A percentile compares a stretch with the other conserved stretches of the same genome.
Conservation (phyloP, 2,329 filamentous ascomycete genomes). For the Aschersonia sp. region DNA sequence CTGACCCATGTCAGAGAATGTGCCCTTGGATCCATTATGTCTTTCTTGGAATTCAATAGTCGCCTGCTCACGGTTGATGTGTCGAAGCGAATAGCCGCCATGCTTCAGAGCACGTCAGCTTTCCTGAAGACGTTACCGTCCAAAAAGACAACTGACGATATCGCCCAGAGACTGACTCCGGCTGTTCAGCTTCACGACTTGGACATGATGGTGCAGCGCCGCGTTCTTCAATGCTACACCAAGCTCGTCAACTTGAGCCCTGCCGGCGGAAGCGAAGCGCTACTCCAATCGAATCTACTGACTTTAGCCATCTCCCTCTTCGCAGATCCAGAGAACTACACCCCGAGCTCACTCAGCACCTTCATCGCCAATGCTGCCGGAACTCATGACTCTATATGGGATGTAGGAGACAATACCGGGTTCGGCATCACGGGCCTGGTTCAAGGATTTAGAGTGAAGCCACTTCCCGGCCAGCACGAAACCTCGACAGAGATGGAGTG, state of each 20-base stretch:
- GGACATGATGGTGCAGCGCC: slow-evolving; percentile 81
- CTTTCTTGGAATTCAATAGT: slow-evolving; percentile 88
- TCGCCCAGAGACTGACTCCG: slow-evolving; percentile 68
- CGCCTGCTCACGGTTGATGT: slow-evolving; percentile 86
- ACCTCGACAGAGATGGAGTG: slow-evolving; percentile 26
- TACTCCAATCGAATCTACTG: slow-evolving; percentile 82
- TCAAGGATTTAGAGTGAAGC: slow-evolving; percentile 58
- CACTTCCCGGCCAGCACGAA: slow-evolving; percentile 55
- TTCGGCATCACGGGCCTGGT: slow-evolving; percentile 87
- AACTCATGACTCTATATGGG: slow-evolving; percentile 89
- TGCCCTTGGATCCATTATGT: slow-evolving; percentile 77
- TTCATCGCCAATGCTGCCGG: slow-evolving; percentile 85
- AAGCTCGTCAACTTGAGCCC: slow-evolving; percentile 83
- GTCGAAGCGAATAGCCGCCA: slow-evolving; percentile 78
- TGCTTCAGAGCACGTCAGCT: slow-evolving; percentile 87
- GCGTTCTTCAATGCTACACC: slow-evolving; percentile 89
- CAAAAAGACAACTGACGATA: slow-evolving; percentile 77
- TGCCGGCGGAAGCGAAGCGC: slow-evolving; percentile 66
- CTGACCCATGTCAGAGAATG: slow-evolving; percentile 91
- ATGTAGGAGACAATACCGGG: slow-evolving; percentile 83
- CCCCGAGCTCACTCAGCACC: slow-evolving; percentile 70
- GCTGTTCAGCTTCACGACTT: slow-evolving; percentile 81
- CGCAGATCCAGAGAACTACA: slow-evolving; percentile 82
- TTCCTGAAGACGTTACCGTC: slow-evolving; percentile 76
- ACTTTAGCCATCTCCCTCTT: slow-evolving; percentile 84